These are phyloP conservation scores for Xylaria intraflava DNA, from an alignment of 495 filamentous ascomycete genomes.

Conservation along the genomic window DNA sequence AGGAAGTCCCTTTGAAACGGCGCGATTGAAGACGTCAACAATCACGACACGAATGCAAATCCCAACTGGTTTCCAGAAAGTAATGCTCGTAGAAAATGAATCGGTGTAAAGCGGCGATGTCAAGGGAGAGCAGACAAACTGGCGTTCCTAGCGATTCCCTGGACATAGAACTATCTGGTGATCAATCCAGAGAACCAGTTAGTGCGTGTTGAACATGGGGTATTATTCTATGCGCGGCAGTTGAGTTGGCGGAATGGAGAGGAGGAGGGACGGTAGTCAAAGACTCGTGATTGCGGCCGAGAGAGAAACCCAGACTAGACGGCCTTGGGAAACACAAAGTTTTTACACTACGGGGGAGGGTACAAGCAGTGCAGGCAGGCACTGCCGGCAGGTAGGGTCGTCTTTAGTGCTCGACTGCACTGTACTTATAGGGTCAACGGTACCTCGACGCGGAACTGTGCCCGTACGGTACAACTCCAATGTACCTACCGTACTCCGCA, in stretches of 20 bases:
- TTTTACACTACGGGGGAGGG: not conserved
- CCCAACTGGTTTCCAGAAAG: not conserved
- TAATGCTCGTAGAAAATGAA: not conserved
- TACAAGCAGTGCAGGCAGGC: too few species aligned
- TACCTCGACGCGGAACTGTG: too few species aligned
- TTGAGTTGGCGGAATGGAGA: not conserved
- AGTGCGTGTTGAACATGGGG: not conserved
- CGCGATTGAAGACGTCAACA: not conserved
- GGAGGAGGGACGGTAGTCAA: not conserved
- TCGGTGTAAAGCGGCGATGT: not conserved
- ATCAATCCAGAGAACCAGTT: not conserved
- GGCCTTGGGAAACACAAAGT: not conserved
- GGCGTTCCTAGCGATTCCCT: not conserved
- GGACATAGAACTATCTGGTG: not conserved
- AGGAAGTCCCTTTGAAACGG: not conserved
- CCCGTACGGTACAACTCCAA: too few species aligned
- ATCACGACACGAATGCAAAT: not conserved
- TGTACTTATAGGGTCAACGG: too few species aligned
- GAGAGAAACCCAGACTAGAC: not conserved
- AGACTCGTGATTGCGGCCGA: slow-evolving; percentile 9
- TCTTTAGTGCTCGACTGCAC: too few species aligned
- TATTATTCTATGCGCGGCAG: not conserved
- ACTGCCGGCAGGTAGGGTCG: too few species aligned
- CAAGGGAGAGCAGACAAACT: not conserved
- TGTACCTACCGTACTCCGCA: too few species aligned